Evolutionary conservation across 306 rosid species (phyloP).

Genomic region (Dalbergia oliveri): DNA sequence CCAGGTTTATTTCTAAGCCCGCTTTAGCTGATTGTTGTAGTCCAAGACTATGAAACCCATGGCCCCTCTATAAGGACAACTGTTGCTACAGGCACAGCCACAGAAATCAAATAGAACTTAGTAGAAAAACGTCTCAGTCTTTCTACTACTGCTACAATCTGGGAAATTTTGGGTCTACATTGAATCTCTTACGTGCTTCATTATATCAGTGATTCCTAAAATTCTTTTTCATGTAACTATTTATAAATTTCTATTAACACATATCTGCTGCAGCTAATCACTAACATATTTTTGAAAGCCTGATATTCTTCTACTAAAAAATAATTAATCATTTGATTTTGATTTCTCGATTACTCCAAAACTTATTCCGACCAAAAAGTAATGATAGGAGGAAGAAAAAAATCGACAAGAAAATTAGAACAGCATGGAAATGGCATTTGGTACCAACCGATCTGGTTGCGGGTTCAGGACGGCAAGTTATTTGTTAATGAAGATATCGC

Average conservation of each 20-base stretch:
- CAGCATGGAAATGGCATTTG: neutral
- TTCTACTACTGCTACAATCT: neutral
- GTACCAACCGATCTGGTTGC: neutral
- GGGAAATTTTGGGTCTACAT: neutral
- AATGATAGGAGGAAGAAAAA: neutral
- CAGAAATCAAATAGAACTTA: too few relatives aligned
- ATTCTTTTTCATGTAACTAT: neutral
- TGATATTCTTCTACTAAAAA: neutral
- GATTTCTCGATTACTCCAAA: neutral
- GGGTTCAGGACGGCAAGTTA: neutral
- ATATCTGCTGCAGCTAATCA: neutral
- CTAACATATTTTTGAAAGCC: neutral
- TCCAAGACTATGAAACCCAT: neutral
- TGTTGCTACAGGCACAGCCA: neutral
- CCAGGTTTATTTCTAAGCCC: neutral
- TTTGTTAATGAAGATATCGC: neutral
- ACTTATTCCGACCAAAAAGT: neutral
- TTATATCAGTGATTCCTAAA: neutral
- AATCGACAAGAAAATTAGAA: neutral
- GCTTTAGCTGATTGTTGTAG: neutral
- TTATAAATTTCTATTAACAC: neutral
- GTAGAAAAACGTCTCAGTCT: too few relatives aligned
- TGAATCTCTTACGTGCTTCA: neutral
- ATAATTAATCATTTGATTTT: too few relatives aligned
- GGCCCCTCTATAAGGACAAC: neutral